phyloP scores from a whole-genome alignment of 768 basidiomycete genomes.

The Sporobolomyces phaffii region DNA sequence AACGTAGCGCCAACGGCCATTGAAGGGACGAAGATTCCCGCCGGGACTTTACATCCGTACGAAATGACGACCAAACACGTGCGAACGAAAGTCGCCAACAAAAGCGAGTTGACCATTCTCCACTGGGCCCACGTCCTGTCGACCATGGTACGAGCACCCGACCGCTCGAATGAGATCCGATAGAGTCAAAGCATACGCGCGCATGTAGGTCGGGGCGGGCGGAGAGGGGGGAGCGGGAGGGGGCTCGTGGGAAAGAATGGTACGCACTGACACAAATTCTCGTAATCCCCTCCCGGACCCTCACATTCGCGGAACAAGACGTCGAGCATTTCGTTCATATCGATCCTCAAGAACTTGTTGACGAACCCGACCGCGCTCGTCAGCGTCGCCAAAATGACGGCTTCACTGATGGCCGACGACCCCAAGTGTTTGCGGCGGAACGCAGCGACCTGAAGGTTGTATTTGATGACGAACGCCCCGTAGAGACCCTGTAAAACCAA shows the following conservation, averaged over 20 bases:
- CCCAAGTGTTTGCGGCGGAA: slow-evolving; percentile 86
- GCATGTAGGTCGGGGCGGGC: background rate
- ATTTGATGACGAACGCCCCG: slow-evolving; percentile 93
- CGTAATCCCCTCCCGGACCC: slow-evolving; percentile 80
- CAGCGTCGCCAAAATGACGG: slow-evolving; percentile 72
- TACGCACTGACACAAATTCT: slow-evolving; percentile 89
- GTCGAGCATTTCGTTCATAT: slow-evolving; percentile 95
- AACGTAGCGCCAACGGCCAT: slow-evolving; percentile 98
- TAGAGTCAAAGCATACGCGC: slow-evolving; percentile 3
- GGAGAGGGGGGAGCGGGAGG: background rate
- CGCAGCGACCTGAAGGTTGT: slow-evolving; percentile 88
- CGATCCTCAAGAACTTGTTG: slow-evolving; percentile 88
- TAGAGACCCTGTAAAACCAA: slow-evolving; percentile 69
- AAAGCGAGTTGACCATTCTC: slow-evolving; percentile 85
- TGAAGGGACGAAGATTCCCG: slow-evolving; percentile 96
- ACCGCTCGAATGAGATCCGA: background rate
- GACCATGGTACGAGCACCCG: background rate
- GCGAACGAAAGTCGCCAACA: slow-evolving; percentile 84
- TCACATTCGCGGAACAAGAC: slow-evolving; percentile 95
- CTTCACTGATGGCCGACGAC: slow-evolving; percentile 79
- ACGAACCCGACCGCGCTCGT: slow-evolving; percentile 90
- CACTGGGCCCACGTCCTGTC: slow-evolving; percentile 79
- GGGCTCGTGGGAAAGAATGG: too few species aligned
- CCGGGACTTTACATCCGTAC: slow-evolving; percentile 93
- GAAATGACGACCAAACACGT: slow-evolving; percentile 80